phyloP scores from a whole-genome alignment of 1,284 basidiomycete species.

The Heliocybe sulcata region DNA sequence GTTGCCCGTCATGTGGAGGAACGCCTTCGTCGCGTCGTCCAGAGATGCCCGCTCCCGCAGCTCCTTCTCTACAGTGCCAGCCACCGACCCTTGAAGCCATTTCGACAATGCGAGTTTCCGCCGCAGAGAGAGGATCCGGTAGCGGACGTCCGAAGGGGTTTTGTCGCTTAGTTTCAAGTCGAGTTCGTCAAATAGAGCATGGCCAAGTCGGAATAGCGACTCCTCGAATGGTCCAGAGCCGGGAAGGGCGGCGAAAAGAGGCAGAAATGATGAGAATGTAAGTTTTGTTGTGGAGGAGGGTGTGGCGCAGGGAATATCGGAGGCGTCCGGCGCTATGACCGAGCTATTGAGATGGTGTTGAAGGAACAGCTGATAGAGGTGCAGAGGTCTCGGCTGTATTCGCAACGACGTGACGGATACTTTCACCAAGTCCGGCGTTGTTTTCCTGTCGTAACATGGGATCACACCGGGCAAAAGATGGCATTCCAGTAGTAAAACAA shows the following conservation, averaged over 20 bases:
- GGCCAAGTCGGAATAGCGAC: conserved; percentile 80
- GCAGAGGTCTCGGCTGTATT: conserved; percentile 39
- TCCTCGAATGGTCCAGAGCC: conserved; percentile 63
- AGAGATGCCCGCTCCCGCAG: conserved; percentile 44
- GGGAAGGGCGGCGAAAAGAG: conserved; percentile 40
- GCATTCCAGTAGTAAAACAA: conserved; percentile 5
- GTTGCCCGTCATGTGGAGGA: conserved; percentile 81
- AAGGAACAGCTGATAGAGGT: conserved; percentile 37
- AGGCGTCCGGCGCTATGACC: conserved; percentile 48
- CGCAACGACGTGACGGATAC: conserved; percentile 40
- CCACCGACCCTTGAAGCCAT: conserved; percentile 81
- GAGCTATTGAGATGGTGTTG: conserved; percentile 77
- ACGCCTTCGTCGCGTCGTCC: conserved; percentile 49
- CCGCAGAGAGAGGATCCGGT: conserved; percentile 57
- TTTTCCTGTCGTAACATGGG: conserved; percentile 26
- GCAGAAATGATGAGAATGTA: conserved; percentile 75
- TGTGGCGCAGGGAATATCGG: conserved; percentile 51
- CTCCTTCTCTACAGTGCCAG: conserved; percentile 69
- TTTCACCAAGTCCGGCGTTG: conserved; percentile 50
- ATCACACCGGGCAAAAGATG: not conserved
- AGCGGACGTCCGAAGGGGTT: conserved; percentile 50
- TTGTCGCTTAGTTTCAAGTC: conserved; percentile 53
- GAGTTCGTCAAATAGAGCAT: conserved; percentile 87
- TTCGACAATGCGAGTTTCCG: conserved; percentile 79
- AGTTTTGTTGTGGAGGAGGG: conserved; percentile 41